A percentile compares a stretch with the other conserved stretches of the same genome.
These are phyloP conservation scores for Phytopythium boreale DNA, from an alignment of 352 stramenopile genomes.

Conservation along the genomic window DNA sequence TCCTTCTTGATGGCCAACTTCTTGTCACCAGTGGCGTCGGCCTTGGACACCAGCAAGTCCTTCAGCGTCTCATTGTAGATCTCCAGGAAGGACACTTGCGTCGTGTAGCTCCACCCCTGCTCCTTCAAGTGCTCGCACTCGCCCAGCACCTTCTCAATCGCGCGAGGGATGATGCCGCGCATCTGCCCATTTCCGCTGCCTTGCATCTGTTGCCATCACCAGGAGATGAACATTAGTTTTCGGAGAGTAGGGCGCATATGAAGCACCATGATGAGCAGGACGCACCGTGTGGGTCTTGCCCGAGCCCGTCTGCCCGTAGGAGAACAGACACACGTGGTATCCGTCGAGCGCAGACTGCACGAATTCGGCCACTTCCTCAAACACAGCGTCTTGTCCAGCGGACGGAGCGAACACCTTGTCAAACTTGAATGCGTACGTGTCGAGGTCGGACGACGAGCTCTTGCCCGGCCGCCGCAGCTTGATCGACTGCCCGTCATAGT, in stretches of 20 bases:
- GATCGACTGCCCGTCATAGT: slow-evolving; percentile 69
- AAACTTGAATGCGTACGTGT: slow-evolving; percentile 90
- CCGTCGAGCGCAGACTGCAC: slow-evolving; percentile 97
- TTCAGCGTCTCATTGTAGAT: slow-evolving; percentile 99
- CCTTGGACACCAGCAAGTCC: slow-evolving; percentile 91
- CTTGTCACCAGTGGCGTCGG: slow-evolving; percentile 29
- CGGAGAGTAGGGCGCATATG: no score
- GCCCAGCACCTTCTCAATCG: slow-evolving; percentile 95
- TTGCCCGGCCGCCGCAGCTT: slow-evolving; percentile 55
- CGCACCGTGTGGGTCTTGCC: slow-evolving; percentile 93
- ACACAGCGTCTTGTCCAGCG: slow-evolving; percentile 93
- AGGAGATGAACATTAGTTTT: slow-evolving; percentile 7
- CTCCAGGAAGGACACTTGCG: slow-evolving; percentile 98
- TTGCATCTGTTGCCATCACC: slow-evolving; percentile 85
- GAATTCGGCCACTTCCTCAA: slow-evolving; percentile 97
- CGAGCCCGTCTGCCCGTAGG: slow-evolving; percentile 93
- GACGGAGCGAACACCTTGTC: slow-evolving; percentile 96
- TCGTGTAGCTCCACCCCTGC: slow-evolving; percentile 93
- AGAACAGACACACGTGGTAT: slow-evolving; percentile 96
- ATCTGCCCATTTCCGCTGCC: slow-evolving; percentile 94
- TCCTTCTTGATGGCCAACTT: slow-evolving; percentile 77
- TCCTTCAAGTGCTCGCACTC: slow-evolving; percentile 52
- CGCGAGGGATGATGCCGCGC: slow-evolving; percentile 96
- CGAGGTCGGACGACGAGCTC: slow-evolving; percentile 32
- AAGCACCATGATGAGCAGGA: neutral